Evolutionary conservation across 1,284 basidiomycete species (phyloP).

Genomic region (Cerioporus squamosus): DNA sequence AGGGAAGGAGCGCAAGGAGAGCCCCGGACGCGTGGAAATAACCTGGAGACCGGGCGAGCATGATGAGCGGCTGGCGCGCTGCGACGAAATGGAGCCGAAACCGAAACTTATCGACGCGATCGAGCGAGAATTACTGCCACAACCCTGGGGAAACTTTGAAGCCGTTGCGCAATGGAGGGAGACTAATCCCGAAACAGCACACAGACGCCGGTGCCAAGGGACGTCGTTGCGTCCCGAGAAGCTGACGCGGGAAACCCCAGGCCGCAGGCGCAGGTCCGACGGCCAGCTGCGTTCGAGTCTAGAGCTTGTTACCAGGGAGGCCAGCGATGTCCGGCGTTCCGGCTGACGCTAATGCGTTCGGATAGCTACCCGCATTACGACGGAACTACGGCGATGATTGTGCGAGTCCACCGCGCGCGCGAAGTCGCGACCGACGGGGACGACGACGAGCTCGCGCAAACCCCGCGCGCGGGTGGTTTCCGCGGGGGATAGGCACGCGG

Average conservation of each 20-base stretch:
- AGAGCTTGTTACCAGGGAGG: conserved; percentile 29
- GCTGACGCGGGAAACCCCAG: conserved; percentile 23
- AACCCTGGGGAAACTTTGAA: conserved; percentile 24
- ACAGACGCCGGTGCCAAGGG: conserved; percentile 23
- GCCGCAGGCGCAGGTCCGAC: conserved; percentile 15
- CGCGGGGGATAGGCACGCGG: no score
- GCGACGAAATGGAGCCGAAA: conserved; percentile 29
- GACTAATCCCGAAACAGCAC: conserved; percentile 25
- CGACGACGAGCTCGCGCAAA: background rate
- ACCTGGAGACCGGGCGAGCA: conserved; percentile 27
- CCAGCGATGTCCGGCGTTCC: conserved; percentile 21
- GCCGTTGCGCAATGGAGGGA: conserved; percentile 25
- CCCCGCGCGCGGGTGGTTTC: background rate
- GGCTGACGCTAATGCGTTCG: conserved; percentile 20
- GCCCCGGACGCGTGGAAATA: conserved; percentile 27
- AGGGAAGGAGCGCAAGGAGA: conserved; percentile 26
- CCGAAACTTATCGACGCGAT: conserved; percentile 30
- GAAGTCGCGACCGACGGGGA: background rate
- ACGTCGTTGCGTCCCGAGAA: conserved; percentile 21
- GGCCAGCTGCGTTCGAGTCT: conserved; percentile 18
- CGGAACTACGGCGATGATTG: conserved; percentile 16
- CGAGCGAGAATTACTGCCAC: conserved; percentile 26
- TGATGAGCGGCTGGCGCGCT: conserved; percentile 27
- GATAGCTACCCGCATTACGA: conserved; percentile 23
- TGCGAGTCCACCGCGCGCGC: background rate